A percentile compares a stretch with the other conserved stretches of the same genome.
Conservation (phyloP, 495 filamentous ascomycete species). For the Aspergillus ellipticus region DNA sequence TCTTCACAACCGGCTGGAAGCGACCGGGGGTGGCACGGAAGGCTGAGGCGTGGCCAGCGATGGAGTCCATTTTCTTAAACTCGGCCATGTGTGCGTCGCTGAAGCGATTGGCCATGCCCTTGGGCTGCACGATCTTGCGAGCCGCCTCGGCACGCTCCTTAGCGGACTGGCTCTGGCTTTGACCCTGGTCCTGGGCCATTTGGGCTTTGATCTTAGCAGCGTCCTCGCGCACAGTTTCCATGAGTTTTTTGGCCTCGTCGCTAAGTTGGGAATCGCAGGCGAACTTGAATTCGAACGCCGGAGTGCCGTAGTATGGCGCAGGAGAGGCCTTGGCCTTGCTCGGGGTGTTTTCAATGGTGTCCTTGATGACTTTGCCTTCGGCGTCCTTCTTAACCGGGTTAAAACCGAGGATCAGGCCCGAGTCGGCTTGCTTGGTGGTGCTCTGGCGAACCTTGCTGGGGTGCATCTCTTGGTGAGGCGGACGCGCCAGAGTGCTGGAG, state of each 20-base stretch:
- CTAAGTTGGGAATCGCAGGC: conserved; percentile 60
- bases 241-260: conserved; percentile 68
- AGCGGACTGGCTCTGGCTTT: conserved; percentile 37
- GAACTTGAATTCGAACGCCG: conserved; percentile 74
- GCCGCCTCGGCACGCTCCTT: conserved; percentile 35
- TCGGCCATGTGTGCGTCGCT: conserved; percentile 78
- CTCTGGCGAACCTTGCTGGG: conserved; percentile 70
- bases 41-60: conserved; percentile 75
- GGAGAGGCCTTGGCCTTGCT: conserved; percentile 41
- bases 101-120: conserved; percentile 71
- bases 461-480: conserved; percentile 69
- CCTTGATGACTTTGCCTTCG: conserved; percentile 36
- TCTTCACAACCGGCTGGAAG: conserved; percentile 48
- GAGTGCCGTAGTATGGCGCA: conserved; percentile 45
- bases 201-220: conserved; percentile 63
- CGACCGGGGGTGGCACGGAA: conserved; percentile 64
- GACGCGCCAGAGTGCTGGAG: conserved; percentile 36
- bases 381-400: conserved; percentile 53
- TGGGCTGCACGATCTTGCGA: conserved; percentile 74
- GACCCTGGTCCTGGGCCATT: conserved; percentile 51
- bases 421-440: conserved; percentile 64
- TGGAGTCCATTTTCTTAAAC: conserved; percentile 97
- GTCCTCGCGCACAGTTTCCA: conserved; percentile 70
- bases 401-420: conserved; percentile 64
- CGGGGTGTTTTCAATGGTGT: conserved; percentile 35